Evolutionary conservation across 164 flowering plant genomes (phyloP).

Genomic region (Vitis rupestris): DNA sequence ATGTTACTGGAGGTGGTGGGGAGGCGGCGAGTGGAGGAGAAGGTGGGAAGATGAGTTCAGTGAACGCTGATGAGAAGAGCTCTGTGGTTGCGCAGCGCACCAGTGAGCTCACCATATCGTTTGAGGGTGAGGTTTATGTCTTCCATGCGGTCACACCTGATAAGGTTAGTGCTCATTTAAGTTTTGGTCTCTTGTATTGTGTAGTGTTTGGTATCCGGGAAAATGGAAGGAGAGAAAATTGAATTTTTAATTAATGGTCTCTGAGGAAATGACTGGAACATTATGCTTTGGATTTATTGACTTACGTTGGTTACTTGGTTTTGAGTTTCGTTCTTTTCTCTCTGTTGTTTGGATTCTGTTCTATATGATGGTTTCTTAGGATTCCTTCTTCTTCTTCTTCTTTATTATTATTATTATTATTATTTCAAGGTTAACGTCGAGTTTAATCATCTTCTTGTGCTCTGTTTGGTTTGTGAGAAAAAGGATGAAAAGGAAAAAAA

Average conservation of each 20-base stretch:
- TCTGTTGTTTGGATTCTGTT: too few relatives aligned
- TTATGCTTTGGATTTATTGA: neutral
- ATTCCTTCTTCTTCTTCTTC: too few relatives aligned
- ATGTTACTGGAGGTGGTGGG: neutral
- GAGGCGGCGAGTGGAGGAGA: constrained; percentile 1
- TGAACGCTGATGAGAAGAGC: too few relatives aligned
- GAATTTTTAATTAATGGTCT: neutral
- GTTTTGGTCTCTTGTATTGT: neutral
- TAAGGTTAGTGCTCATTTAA: constrained; percentile 29
- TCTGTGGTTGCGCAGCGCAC: constrained; percentile 17
- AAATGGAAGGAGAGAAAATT: neutral
- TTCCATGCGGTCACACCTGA: constrained; percentile 61
- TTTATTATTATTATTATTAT: too few relatives aligned
- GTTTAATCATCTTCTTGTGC: too few relatives aligned
- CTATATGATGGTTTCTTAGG: too few relatives aligned
- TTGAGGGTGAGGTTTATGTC: constrained; percentile 62
- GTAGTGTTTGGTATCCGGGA: neutral
- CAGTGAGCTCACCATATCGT: constrained; percentile 55
- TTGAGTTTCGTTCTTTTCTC: too few relatives aligned
- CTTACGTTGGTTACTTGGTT: neutral
- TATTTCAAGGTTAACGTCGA: too few relatives aligned
- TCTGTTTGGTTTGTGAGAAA: too few relatives aligned
- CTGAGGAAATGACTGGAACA: too few relatives aligned
- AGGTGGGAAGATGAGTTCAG: neutral
- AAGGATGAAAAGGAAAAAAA: too few relatives aligned